Base-by-base conservation (phyloP, 2,329 filamentous ascomycete species). In the Byssoonygena ceratinophila region DNA sequence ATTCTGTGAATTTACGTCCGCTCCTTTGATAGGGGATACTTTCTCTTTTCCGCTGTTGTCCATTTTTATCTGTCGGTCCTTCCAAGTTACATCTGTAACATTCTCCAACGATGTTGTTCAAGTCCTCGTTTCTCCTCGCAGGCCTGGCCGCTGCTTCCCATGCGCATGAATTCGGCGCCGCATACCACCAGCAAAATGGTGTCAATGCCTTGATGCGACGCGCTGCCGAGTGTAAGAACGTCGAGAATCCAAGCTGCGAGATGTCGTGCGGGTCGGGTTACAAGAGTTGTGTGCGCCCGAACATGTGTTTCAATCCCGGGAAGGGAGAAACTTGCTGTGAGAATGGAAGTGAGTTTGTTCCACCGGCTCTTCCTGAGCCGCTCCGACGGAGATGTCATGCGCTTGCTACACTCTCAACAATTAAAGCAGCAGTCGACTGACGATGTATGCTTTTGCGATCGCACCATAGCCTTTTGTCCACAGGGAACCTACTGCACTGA, bases 281-380 rank as follows among this genome's bases (percentile, higher is more conserved):
- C 47, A 45, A 44, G 23, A 32, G 23, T 23, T 55, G 53, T 20
- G 48, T 52, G 12, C 18, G 25, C 18, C 16, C 52, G 2, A 29
- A 51, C 29, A 50, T 51, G 41, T 55, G 53, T 25, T 55, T 39
- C 20, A 55, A 55, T 31, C 53, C 53, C 8, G 14, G 14, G 4
- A 40, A 27, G 25, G 53, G 53, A 34, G 53, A 55, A 39, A 39
- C 44, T 14, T 55, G 53, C 49, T 55, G 53, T 34, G 32, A 29
- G 31, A 49, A 55, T 27, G 53, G 53, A 52, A 52, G 53, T 55
- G 37, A 46, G 53, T 52, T 1, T 45, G 37, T n/a, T n/a, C n/a
- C n/a, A n/a, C n/a, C n/a, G n/a, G n/a, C n/a, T n/a, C n/a, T n/a
- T n/a, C n/a, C n/a, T n/a, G n/a, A n/a, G n/a, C n/a, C n/a, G n/a